These are phyloP conservation scores for Petunia hybrid DNA, from an alignment of 305 asterid species.

Conservation along the genomic window DNA sequence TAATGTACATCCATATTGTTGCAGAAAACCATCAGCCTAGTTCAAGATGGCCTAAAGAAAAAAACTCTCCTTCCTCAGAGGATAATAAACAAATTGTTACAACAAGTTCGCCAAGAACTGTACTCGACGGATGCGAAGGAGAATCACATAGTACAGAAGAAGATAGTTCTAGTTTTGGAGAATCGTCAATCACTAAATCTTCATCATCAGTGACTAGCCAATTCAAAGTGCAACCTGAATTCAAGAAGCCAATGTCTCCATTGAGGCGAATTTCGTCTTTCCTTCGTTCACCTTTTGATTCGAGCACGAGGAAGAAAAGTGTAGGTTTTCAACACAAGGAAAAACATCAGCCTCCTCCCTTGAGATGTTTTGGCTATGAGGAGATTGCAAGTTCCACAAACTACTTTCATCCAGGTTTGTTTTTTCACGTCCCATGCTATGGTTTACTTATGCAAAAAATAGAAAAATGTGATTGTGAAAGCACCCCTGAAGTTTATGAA, in stretches of 20 bases:
- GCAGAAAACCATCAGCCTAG: slow-evolving; percentile 52
- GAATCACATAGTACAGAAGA: slow-evolving; percentile 58
- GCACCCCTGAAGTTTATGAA: neutral
- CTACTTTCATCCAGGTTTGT: slow-evolving; percentile 64
- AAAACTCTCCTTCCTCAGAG: slow-evolving; percentile 55
- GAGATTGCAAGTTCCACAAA: slow-evolving; percentile 72
- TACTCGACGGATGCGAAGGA: slow-evolving; percentile 53
- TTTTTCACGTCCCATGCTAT: neutral
- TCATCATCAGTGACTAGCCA: slow-evolving; percentile 35
- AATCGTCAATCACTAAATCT: slow-evolving; percentile 41
- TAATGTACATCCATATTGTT: neutral
- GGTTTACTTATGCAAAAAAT: neutral
- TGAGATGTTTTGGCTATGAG: slow-evolving; percentile 65
- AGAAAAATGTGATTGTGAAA: neutral
- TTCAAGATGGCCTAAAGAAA: slow-evolving; percentile 53
- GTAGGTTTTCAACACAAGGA: slow-evolving; percentile 35
- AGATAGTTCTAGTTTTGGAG: slow-evolving; percentile 54
- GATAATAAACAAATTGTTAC: slow-evolving; percentile 43
- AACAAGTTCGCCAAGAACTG: slow-evolving; percentile 63
- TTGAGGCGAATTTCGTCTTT: slow-evolving; percentile 55
- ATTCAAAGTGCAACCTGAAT: slow-evolving; percentile 33
- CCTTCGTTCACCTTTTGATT: slow-evolving; percentile 45
- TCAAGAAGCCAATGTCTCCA: slow-evolving; percentile 56
- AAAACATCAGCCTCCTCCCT: slow-evolving; percentile 47
- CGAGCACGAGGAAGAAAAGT: slow-evolving; percentile 46